Evolutionary conservation across 805 yeast species (phyloP).

Genomic region (Starmerella apicola): DNA sequence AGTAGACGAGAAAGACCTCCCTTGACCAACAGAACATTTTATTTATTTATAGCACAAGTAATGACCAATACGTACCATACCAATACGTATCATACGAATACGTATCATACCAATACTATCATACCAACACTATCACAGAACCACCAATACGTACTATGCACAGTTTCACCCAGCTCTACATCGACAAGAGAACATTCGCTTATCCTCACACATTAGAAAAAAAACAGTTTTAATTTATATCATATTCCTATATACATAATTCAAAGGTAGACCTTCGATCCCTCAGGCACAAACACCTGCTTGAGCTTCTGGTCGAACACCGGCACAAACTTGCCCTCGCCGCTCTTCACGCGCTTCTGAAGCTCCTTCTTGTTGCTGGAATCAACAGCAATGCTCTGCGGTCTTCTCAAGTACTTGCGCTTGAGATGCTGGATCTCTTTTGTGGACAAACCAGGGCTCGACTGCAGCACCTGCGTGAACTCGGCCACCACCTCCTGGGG

Average conservation of each 20-base stretch:
- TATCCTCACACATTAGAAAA: too few relatives aligned
- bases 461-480: slow-evolving; percentile 33
- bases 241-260: slow-evolving; percentile 11
- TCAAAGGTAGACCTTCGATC: slow-evolving; percentile 20
- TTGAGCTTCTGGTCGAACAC: slow-evolving; percentile 47
- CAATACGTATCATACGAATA: too few relatives aligned
- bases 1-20: background rate
- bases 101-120: too few relatives aligned
- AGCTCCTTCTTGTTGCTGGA: slow-evolving; percentile 24
- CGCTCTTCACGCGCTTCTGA: slow-evolving; percentile 32
- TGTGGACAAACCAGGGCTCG: slow-evolving; percentile 27
- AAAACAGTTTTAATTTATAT: background rate
- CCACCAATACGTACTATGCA: too few relatives aligned
- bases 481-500: slow-evolving; percentile 31
- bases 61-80: too few relatives aligned
- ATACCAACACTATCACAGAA: too few relatives aligned
- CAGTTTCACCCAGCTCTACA: too few relatives aligned
- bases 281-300: slow-evolving; percentile 30
- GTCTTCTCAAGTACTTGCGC: slow-evolving; percentile 41
- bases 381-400: slow-evolving; percentile 40
- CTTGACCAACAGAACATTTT: background rate
- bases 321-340: slow-evolving; percentile 39
- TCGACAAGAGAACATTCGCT: too few relatives aligned
- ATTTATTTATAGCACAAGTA: background rate
- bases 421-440: slow-evolving; percentile 32